Base-by-base conservation (phyloP, 2,329 filamentous ascomycete species). In the Lasiodiplodia theobromae region DNA sequence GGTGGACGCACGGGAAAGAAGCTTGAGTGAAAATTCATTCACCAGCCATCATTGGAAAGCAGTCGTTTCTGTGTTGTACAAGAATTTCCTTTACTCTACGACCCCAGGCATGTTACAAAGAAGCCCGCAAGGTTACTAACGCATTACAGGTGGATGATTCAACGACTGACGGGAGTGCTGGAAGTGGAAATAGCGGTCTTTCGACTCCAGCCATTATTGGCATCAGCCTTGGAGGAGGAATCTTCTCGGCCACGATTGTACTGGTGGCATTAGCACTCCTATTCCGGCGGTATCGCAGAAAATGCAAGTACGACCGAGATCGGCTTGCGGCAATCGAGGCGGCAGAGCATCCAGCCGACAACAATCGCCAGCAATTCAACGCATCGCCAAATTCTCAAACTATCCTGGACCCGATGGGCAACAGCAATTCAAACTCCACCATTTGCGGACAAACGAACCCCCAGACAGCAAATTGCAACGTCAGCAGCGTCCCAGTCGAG, bases 181-280 rank as follows among this genome's bases (percentile, higher is more conserved):
- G 25, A 7, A 8, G 16, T 10, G 52, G 51, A 11, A 21, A 8
- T 18, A 16, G 28, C 60, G 25, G 44, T 40, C 51, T 66, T 16
- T 54, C 63, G 31, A 66, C 51, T 7, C 40, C 49, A 2, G 63
- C 49, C 21, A 66, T 66, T 21, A 66, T 66, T 10, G 51, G 49
- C 12, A 56, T 66, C 49, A 66, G 63, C 16, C 63, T 66, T 12
- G 63, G 14, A 14, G 63, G 63, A 21, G 63, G 63, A 16, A 54
- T 66, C 11, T 44, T 66, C 51, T 54, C 38, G 1, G 49, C 63
- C 23, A 18, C 63, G 14, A 23, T 56, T 2, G 11, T 66, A 3
- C 51, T 66, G 7, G 37, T 21, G 10, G 23, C 31, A 53, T 11
- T 66, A 23, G 51, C 51, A n/a, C 52, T 66, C 3, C 10, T 66